Percentiles rank a stretch among this genome's conserved stretches.
phyloP scores from a whole-genome alignment of 2,329 filamentous ascomycete genomes.

The Teratosphaeria epicoccoides region DNA sequence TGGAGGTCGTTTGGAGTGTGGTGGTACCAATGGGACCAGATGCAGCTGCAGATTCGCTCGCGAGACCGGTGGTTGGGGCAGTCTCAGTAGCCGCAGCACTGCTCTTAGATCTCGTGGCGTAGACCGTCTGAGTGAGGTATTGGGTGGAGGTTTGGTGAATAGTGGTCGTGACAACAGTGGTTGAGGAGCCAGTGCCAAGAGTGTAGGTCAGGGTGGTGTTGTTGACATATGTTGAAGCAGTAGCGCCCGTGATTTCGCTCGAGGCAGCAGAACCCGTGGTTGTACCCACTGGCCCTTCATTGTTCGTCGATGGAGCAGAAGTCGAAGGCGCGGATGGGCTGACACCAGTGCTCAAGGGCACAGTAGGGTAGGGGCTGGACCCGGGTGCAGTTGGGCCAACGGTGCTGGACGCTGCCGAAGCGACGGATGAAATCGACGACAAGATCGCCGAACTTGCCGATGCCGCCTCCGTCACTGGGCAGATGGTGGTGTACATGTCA shows the following conservation, averaged over 20 bases:
- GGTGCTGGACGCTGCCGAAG: neutral
- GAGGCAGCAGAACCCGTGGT: neutral
- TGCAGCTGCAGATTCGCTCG: slow-evolving; percentile 1
- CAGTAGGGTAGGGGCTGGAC: neutral
- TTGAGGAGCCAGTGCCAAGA: slow-evolving; percentile 23
- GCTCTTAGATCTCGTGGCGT: slow-evolving; percentile 13
- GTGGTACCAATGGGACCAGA: slow-evolving; percentile 8
- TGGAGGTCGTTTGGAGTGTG: slow-evolving; percentile 24
- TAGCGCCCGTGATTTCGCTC: neutral
- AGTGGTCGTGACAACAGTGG: slow-evolving; percentile 26
- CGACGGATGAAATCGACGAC: slow-evolving; percentile 2
- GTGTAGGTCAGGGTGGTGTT: slow-evolving; percentile 27
- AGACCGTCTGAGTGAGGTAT: slow-evolving; percentile 21
- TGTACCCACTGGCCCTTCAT: neutral
- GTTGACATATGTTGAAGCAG: slow-evolving; percentile 17
- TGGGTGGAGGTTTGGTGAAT: slow-evolving; percentile 25
- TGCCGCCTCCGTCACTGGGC: slow-evolving; percentile 10
- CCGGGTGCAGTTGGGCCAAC: neutral
- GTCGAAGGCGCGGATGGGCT: slow-evolving; percentile 1
- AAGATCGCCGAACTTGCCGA: slow-evolving; percentile 5
- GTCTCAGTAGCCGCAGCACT: slow-evolving; percentile 5
- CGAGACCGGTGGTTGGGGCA: slow-evolving; percentile 5
- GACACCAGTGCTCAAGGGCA: slow-evolving; percentile 4
- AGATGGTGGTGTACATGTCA: slow-evolving; percentile 15
- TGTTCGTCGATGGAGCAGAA: neutral